Base-by-base conservation (phyloP, 2,329 filamentous ascomycete genomes). In the Exophiala lecanii-corni region DNA sequence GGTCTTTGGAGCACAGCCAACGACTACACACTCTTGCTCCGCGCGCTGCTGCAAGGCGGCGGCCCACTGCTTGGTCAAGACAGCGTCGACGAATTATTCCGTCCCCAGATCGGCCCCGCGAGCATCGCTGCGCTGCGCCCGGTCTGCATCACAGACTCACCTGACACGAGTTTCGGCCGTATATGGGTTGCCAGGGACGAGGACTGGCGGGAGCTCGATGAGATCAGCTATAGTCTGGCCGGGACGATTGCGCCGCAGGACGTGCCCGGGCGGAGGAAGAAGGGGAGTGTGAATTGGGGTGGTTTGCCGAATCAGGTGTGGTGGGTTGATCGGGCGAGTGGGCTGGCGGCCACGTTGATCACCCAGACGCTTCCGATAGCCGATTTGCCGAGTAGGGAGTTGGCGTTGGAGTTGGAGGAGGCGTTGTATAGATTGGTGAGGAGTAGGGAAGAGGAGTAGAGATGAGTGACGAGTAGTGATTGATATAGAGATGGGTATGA, bases 1-100 rank as follows among this genome's bases (percentile, higher is more conserved):
- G 55, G 55, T 6, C 40, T 58, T 10, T 58, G 45, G 34, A 50
- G 51, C 35, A 56, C 51, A 9, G 30, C 51, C 1, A 45, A 35
- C 12, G 54, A 57, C 25, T 57, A 47, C 42, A 45, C 49, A 19
- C 49, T 50, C 20, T 28, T 57, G 3, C 36, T 58, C 3, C 25
- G 44, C 10, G 41, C 46, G 2, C 48, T 58, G 9, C 40, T 58
- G 12, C 36, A 36, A 12, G 45, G 33, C 23, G 45, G 45, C 5
- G 36, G 18, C 2, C 23, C 36, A 1, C 70, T 86, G 21, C 67
- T 86, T 4, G 62, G 66, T 7, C 65, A 70, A 9, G 63, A 69
- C 13, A 82, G 78, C 0, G 73, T 86, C 0, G 69, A 79, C 9
- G 62, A 74, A 21, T 80, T 85, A 74, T 51, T 54, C 40, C 16